Base-by-base conservation (phyloP, 305 asterid species). In the Salvia sclarea region DNA sequence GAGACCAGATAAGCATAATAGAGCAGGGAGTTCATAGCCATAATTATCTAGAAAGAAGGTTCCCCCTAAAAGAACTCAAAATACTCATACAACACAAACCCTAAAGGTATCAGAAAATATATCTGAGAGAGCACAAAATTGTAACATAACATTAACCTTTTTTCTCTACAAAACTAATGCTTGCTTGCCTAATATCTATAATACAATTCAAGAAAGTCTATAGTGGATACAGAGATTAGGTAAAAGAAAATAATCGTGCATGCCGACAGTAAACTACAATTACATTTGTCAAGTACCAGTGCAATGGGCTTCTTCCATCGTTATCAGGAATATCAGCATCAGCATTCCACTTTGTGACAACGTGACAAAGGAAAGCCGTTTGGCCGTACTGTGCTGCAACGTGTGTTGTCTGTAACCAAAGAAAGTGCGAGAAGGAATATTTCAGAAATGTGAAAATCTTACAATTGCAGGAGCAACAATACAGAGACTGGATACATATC, bases 371-470 rank as follows among this genome's bases (percentile, higher is more conserved):
- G 82, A 86, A 90, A 79, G 95, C 86, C 10, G 98, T 90, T 82
- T 93, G 98, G 70, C 98, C 98, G 84, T 93, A 90, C 72, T 93
- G 98, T 31, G 98, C 97, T 37, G 96, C 97, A 67, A 93, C 92
- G 64, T 93, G 98, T 14, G 90, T 82, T 33, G 88, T 57, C 98
- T 93, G 96, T 84, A 85, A 76, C 47, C 67, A 63, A 53, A 66
- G 38, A 52, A 59, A 69, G 68, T 56, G 66, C 20, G 63, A 68
- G 25, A 59, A 61, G 30, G 30, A 74, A 73, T 64, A 10, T 44
- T 70, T 77, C 74, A 69, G 67, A 73, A 58, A 14, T 28, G 11
- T 2, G 55, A 48, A 56, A n/a, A 71, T 44, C 70, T 54, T 43
- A 31, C 24, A 37, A 48, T 49, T 52, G 56, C 18, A 20, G 68